Base-by-base conservation (phyloP, 2,329 filamentous ascomycete species). In the Mariannaea sp. region DNA sequence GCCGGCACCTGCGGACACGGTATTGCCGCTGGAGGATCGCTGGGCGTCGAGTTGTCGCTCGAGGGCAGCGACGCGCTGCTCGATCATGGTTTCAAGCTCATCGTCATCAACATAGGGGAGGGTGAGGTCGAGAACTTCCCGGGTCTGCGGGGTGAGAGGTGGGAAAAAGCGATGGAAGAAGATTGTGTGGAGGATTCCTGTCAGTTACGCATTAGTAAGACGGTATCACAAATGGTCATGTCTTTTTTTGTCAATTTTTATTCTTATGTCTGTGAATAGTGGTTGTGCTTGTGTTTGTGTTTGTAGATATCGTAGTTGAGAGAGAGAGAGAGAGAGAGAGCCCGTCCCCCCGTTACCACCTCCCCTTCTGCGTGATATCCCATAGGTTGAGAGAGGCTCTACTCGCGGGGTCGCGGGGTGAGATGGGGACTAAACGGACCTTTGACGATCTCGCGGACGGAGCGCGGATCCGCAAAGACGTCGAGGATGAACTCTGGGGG, bases 81-180 rank as follows among this genome's bases (percentile, higher is more conserved):
- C 92, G 67, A 99, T 96, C 68, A 97, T 84, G 26, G 91, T 94
- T 71, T 96, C 91, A 59, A 97, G 86, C 73, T 96, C 91, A 60
- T 88, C 87, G 69, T 97, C 91, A 70, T 92, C 86, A 68, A 97
- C 89, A 67, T 90, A 89, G 45, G 94, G 92, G 22, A 97, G 84
- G 27, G 91, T 92, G 57, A 96, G 82, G 73, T 96, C 92, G 61
- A 97, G 86, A 59, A 97, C 86, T 69, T 97, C 92, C 75, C 91
- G 87, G 59, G 90, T 92, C 59, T 85, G 83, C 5, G 94, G 93
- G 35, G 84, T 79, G 64, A 97, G 83, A 53, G 90, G 87, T 52
- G 91, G 91, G 79, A 97, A 97, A 83, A 93, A 96, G 68, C 94
- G 89, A 77, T 97, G 92, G 82, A 97, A 97, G 84, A 97, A 99